phyloP scores from a whole-genome alignment of 352 stramenopile genomes.

The Phytopythium boreale region DNA sequence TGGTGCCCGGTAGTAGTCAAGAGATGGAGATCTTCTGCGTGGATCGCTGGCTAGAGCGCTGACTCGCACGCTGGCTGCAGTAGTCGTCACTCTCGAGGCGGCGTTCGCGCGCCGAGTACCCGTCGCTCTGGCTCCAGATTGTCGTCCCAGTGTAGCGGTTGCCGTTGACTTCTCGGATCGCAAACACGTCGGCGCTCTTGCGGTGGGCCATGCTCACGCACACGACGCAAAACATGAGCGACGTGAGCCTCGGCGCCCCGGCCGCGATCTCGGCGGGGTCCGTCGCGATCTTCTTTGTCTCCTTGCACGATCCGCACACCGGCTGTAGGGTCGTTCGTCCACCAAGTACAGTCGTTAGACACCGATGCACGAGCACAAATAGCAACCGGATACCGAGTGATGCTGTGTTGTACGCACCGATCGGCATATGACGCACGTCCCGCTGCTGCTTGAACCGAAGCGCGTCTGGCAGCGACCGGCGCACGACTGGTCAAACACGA shows the following conservation, averaged over 20 bases:
- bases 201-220: slow-evolving; percentile 37
- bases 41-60: slow-evolving; percentile 5
- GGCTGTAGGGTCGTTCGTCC: slow-evolving; percentile 12
- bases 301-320: slow-evolving; percentile 37
- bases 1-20: slow-evolving; percentile 7
- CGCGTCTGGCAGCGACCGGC: slow-evolving; percentile 30
- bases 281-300: slow-evolving; percentile 32
- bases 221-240: slow-evolving; percentile 29
- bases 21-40: slow-evolving; percentile 7
- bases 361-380: background rate
- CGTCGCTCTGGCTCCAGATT: slow-evolving; percentile 8
- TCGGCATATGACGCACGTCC: slow-evolving; percentile 36
- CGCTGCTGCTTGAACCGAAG: slow-evolving; percentile 19
- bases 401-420: slow-evolving; percentile 12
- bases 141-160: background rate
- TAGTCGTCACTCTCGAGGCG: background rate
- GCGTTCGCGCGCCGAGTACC: background rate
- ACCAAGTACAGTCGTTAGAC: background rate
- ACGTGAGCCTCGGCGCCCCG: slow-evolving; percentile 21
- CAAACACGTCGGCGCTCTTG: slow-evolving; percentile 25
- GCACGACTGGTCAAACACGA: slow-evolving; percentile 21
- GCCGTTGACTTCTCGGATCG: slow-evolving; percentile 15
- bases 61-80: no score
- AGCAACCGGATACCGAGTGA: background rate
- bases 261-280: slow-evolving; percentile 14